Percentiles rank a stretch among this genome's conserved stretches.
Evolutionary conservation across 345 rosid species (phyloP).

Genomic region (Sisymbrium altissimum): DNA sequence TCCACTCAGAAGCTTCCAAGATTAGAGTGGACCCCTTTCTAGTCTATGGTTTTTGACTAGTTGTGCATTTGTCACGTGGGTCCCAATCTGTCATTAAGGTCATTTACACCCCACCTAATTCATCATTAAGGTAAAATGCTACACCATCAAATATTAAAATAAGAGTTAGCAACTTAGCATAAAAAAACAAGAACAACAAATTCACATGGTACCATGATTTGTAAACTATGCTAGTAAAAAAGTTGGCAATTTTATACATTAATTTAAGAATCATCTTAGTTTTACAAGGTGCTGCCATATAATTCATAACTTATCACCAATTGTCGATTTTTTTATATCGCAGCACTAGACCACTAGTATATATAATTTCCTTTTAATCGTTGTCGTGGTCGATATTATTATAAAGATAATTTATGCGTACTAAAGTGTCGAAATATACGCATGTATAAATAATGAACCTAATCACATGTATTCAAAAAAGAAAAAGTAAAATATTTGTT

Average conservation of each 20-base stretch:
- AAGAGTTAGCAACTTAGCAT: not conserved
- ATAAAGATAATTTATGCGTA: not conserved
- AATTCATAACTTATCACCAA: not conserved
- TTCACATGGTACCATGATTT: not conserved
- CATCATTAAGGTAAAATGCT: not conserved
- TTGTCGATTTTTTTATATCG: too few relatives aligned
- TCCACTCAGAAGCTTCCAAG: constrained; percentile 10
- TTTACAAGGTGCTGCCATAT: not conserved
- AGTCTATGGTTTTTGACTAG: constrained; percentile 17
- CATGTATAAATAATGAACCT: not conserved
- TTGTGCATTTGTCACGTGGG: constrained; percentile 17
- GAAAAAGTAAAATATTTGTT: too few relatives aligned
- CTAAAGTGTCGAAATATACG: not conserved
- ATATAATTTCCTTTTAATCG: not conserved
- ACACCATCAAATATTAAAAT: not conserved
- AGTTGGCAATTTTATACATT: not conserved
- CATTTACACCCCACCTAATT: constrained; percentile 13
- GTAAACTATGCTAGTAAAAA: not conserved
- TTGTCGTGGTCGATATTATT: not conserved
- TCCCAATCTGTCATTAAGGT: constrained; percentile 12
- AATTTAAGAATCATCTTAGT: not conserved
- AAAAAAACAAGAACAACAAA: not conserved
- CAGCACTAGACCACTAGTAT: too few relatives aligned
- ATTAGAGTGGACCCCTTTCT: constrained; percentile 1
- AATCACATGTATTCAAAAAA: not conserved